Evolutionary conservation across 129 eudicot genomes (phyloP).

Genomic region (Logfia minima): DNA sequence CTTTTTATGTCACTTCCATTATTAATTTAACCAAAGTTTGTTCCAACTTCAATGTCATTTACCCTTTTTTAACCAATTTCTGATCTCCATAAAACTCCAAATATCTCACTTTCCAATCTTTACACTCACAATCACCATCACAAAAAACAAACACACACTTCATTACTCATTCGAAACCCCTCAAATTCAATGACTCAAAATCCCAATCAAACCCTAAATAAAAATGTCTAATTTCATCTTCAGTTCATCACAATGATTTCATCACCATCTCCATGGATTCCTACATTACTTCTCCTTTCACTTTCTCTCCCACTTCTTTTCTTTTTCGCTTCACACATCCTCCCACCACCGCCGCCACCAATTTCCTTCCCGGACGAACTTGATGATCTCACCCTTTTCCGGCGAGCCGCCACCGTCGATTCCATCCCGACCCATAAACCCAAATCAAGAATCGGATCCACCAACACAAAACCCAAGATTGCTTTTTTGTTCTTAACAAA

Average conservation of each 20-base stretch:
- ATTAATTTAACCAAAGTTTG: background rate
- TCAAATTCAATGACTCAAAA: conserved; percentile 15
- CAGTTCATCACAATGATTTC: conserved; percentile 20
- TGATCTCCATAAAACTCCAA: background rate
- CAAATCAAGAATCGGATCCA: conserved; percentile 46
- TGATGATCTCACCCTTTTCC: conserved; percentile 78
- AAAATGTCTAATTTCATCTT: conserved; percentile 26
- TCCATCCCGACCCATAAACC: conserved; percentile 43
- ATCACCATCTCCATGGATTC: conserved; percentile 38
- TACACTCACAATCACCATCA: conserved; percentile 21
- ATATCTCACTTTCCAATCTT: conserved; percentile 2
- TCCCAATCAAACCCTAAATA: conserved; percentile 20
- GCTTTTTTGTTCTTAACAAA: conserved; percentile 83
- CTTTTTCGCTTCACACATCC: conserved; percentile 46
- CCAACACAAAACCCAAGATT: conserved; percentile 62
- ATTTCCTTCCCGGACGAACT: conserved; percentile 75
- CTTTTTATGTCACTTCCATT: too few species aligned
- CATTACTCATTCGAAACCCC: conserved; percentile 15
- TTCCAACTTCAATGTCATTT: background rate
- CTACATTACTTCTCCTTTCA: conserved; percentile 29
- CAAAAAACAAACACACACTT: background rate
- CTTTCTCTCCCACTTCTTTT: conserved; percentile 60
- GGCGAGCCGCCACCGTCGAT: conserved; percentile 47
- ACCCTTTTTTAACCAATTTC: background rate
- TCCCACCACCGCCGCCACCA: conserved; percentile 49